phyloP scores from a whole-genome alignment of 306 rosid genomes.

The Inga leiocalycina region DNA sequence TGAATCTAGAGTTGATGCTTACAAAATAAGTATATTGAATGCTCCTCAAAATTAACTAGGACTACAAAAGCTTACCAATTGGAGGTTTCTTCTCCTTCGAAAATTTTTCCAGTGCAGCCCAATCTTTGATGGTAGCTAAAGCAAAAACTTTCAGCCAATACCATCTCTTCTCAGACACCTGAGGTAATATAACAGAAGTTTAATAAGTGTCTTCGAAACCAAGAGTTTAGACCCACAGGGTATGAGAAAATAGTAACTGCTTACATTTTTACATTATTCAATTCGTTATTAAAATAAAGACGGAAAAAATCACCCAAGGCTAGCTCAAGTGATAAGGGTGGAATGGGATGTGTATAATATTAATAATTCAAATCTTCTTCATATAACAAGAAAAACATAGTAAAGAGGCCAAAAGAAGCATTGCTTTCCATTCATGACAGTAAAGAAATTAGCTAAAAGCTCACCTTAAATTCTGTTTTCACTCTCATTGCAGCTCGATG shows the following conservation, averaged over 20 bases:
- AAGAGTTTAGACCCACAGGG: constrained; percentile 1
- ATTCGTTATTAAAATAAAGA: constrained; percentile 22
- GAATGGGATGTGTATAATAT: background rate
- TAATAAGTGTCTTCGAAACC: constrained; percentile 14
- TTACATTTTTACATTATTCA: background rate
- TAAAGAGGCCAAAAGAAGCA: constrained; percentile 26
- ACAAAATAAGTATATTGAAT: constrained; percentile 17
- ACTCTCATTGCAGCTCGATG: constrained; percentile 91
- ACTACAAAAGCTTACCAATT: constrained; percentile 57
- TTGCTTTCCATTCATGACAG: constrained; percentile 14
- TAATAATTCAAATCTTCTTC: background rate
- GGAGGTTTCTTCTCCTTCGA: constrained; percentile 96
- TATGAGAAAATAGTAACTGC: background rate
- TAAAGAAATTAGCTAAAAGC: constrained; percentile 22
- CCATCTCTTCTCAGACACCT: constrained; percentile 99
- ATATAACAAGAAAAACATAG: constrained; percentile 1
- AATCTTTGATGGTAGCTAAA: constrained; percentile 92
- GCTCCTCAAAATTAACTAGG: background rate
- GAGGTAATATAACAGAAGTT: constrained; percentile 35
- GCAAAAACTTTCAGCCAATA: constrained; percentile 99
- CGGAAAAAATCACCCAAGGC: background rate
- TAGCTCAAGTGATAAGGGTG: background rate
- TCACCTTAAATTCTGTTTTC: constrained; percentile 93
- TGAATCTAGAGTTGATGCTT: background rate
- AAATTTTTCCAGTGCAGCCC: constrained; percentile 87